A percentile compares a stretch with the other conserved stretches of the same genome.
phyloP scores from a whole-genome alignment of 2,329 filamentous ascomycete species.

The Exophiala sideris region DNA sequence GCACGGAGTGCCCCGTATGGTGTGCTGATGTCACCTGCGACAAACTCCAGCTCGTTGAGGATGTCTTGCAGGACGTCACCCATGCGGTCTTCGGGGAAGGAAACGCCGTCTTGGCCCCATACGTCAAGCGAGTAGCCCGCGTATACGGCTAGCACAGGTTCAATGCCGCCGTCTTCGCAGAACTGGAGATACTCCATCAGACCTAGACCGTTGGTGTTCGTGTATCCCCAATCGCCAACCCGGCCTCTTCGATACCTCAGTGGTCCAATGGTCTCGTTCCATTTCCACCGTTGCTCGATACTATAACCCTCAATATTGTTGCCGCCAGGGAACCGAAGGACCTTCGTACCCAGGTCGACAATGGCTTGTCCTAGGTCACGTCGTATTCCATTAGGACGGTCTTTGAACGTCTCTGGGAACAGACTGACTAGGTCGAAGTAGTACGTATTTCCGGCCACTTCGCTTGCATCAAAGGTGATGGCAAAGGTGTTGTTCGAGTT shows the following conservation, averaged over 20 bases:
- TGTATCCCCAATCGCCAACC: constrained; percentile 44
- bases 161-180: constrained; percentile 45
- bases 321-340: constrained; percentile 52
- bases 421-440: constrained; percentile 54
- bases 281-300: constrained; percentile 43
- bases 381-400: constrained; percentile 50
- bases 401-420: constrained; percentile 55
- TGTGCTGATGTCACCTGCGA: constrained; percentile 29
- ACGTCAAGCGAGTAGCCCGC: constrained; percentile 44
- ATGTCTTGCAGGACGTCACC: constrained; percentile 36
- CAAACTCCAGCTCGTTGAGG: constrained; percentile 33
- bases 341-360: constrained; percentile 41
- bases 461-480: constrained; percentile 48
- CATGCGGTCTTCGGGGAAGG: constrained; percentile 33
- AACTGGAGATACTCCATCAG: constrained; percentile 49
- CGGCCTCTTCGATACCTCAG: constrained; percentile 48
- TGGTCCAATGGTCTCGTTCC: constrained; percentile 52
- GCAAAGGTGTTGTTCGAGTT: constrained; percentile 50
- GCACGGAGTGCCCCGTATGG: constrained; percentile 50
- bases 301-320: constrained; percentile 49
- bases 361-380: constrained; percentile 49
- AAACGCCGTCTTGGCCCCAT: constrained; percentile 36
- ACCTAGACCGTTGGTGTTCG: constrained; percentile 44
- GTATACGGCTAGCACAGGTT: constrained; percentile 45
- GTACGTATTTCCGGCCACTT: constrained; percentile 39